Evolutionary conservation across 441 rosid genomes (phyloP), one percentile per base, ranked within the genome.

Genomic region (Pelargonium exstipulatum): DNA sequence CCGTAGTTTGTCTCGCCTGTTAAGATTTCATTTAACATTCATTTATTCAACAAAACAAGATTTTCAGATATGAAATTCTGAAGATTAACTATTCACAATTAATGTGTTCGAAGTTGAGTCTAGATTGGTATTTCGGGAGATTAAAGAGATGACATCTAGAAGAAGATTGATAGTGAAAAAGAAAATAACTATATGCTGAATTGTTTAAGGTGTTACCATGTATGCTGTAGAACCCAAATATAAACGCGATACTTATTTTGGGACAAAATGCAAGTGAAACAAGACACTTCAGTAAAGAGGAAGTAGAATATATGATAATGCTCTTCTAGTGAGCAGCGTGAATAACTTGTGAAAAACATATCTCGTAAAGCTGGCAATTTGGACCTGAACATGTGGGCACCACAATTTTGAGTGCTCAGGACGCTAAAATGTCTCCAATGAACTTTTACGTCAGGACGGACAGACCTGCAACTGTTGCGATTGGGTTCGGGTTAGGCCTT

Each of bases 1-100:
- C 80, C 45, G 95, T 80, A 75, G 87, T 77, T 68, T 65, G 76
- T 77, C 96, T 89, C 70, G 84, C 89, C 96, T 89, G 79, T 48
- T 75, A 69, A 3, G 67, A 17, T 62, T 6, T 16, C 13, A 9
- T 9, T 26, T 26, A 26, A 26, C 29, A 40, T 40, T 40, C 9
- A 26, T 26, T 5, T 40, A 40, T 40, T 40, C 45, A 40, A 9
- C 45, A 40, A 1, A 40, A 40, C 45, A 9, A 40, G 45, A 46
- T 46, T 9, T 45, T 1, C 3, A 46, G 51, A 46, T 12, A n/a
- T 46, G 51, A 46, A 9, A 26, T 1, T 53, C 16, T 53, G 16
- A 53, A 53, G 9, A 53, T 53, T 1, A 2, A 18, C 6, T 22
- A 3, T 53, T 53, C 58, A 53, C 1, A 12, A 53, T 53, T 53